Percentiles rank a stretch among this genome's conserved stretches.
Conservation (phyloP, 2,329 filamentous ascomycete genomes). For the Plenodomus lindquistii region DNA sequence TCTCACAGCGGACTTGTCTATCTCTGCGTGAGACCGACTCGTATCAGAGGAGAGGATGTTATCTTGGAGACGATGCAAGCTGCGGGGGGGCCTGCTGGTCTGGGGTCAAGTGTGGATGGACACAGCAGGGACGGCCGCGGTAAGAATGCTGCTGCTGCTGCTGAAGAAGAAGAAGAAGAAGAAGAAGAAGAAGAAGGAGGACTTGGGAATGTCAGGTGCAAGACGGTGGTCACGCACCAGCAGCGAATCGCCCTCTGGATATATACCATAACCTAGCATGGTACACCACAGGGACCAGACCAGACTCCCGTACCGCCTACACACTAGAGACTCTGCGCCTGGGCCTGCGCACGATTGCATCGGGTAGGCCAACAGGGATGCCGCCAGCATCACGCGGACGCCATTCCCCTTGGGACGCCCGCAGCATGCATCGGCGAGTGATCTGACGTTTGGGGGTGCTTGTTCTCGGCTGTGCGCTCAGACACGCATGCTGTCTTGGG, state of each 20-base stretch:
- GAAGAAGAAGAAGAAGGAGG: background rate
- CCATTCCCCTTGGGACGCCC: conserved; percentile 6
- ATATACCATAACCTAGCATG: too few relatives aligned
- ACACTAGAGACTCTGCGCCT: background rate
- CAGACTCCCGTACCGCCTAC: background rate
- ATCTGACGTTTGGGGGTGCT: conserved; percentile 7
- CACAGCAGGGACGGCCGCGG: too few relatives aligned
- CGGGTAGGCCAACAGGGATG: conserved; percentile 16
- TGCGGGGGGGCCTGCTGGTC: background rate
- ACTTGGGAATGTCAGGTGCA: background rate
- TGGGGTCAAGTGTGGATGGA: background rate
- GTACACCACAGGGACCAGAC: too few relatives aligned
- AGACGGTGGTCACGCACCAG: background rate
- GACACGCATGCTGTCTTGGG: conserved; percentile 2
- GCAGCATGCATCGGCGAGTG: conserved; percentile 4
- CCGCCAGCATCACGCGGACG: conserved; percentile 7
- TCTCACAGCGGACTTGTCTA: conserved; percentile 11
- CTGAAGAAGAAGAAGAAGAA: background rate
- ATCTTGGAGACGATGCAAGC: conserved; percentile 5
- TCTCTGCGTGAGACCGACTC: conserved; percentile 15
- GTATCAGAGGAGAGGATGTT: conserved; percentile 8
- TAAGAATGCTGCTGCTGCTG: background rate
- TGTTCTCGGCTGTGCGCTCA: conserved; percentile 11
- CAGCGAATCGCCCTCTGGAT: background rate
- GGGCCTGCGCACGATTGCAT: conserved; percentile 6